Base-by-base conservation (phyloP, 352 stramenopile genomes). In the Phytophthora syringae region DNA sequence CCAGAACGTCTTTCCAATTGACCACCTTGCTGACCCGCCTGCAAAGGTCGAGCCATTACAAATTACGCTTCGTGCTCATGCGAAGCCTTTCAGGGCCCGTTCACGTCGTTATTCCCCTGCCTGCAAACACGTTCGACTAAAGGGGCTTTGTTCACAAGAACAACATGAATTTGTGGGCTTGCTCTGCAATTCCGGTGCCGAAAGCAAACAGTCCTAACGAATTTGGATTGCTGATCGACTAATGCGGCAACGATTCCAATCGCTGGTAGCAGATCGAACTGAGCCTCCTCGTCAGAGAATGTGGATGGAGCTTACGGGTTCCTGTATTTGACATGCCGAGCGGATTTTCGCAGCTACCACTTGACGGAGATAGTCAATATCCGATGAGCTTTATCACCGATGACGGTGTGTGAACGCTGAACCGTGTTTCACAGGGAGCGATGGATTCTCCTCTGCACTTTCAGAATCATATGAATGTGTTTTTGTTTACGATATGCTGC, bases 381-480 rank as follows among this genome's bases (percentile, higher is more conserved):
- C 24, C 48, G 0, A 64, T 70, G 16, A 64, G 54, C n/a, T 79
- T 72, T 32, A 67, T 74, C 20, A 72, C 60, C 3, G 55, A 71
- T 10, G 28, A 69, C 6, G 54, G n/a, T 13, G 70, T 74, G 0
- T 74, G 50, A 22, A 71, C 64, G 7, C 53, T 49, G 1, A 40
- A 1, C 12, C 44, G 68, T 16, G 49, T 62, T 10, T 39, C 40
- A 0, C 62, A 64, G 45, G 57, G 54, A 18, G 36, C 25, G 0
- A 58, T 5, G 0, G 56, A 70, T 24, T 57, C 42, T 0, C 16
- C 60, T 4, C 16, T 58, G 0, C 42, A 67, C 30, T 70, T 74
- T 24, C 58, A 74, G 25, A 60, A 47, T 16, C 55, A 63, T 22
- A 72, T 64, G 34, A 34, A 79, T 9, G 15, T n/a, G 22, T 21